Conservation (phyloP, 1,284 basidiomycete genomes). For the Ustilago curta region DNA sequence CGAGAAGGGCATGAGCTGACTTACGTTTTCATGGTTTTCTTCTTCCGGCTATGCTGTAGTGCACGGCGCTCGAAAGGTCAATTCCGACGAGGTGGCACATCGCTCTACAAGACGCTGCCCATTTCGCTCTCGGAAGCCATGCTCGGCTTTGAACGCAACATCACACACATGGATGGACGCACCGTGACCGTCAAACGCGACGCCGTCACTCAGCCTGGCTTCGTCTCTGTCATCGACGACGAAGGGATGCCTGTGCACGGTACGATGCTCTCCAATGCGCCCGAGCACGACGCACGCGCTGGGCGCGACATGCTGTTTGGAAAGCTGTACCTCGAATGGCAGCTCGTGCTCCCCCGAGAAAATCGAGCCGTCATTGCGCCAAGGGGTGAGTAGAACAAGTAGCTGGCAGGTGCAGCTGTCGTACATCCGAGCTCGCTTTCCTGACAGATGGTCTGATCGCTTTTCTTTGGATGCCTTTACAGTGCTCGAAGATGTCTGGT, state of each 20-base stretch:
- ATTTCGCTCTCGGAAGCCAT: conserved; percentile 66
- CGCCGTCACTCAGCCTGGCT: conserved; percentile 62
- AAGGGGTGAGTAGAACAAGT: conserved; percentile 33
- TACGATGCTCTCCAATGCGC: conserved; percentile 30
- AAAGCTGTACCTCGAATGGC: conserved; percentile 65
- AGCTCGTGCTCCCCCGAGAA: conserved; percentile 59
- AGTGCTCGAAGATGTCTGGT: conserved; percentile 28
- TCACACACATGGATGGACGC: conserved; percentile 65
- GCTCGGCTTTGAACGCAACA: conserved; percentile 61
- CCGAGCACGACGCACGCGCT: conserved; percentile 33
- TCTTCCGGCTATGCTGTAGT: conserved; percentile 7
- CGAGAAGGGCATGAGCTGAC: neutral
- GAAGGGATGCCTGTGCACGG: conserved; percentile 66
- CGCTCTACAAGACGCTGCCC: conserved; percentile 62
- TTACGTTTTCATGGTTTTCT: neutral
- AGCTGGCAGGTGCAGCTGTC: neutral
- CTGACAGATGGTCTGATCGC: neutral
- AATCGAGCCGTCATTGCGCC: conserved; percentile 49
- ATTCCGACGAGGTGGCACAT: conserved; percentile 58
- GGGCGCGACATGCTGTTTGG: conserved; percentile 51
- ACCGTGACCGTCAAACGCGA: conserved; percentile 52
- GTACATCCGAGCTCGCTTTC: neutral
- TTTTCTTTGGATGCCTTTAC: neutral
- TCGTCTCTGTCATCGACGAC: conserved; percentile 51
- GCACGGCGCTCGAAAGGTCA: conserved; percentile 48